Base-by-base conservation (phyloP, 805 yeast species). In the Starmera quercuum region DNA sequence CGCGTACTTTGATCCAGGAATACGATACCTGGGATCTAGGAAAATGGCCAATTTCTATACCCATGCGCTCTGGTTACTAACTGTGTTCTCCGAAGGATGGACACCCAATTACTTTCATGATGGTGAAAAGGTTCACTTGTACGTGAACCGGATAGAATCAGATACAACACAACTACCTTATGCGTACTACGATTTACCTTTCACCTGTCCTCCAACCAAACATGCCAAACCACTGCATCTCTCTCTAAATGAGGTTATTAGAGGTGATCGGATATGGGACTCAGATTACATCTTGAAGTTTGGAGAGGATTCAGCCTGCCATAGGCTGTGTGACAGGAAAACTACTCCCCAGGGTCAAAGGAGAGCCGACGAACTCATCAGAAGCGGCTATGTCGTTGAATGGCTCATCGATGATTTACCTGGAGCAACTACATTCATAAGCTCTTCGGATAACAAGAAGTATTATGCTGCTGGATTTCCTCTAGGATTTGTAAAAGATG, bases 391-490 rank as follows among this genome's bases (percentile, higher is more conserved):
- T 47, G 78, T 79, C 34, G 87, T 73, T 11, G 88, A 86, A 49
- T 86, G 95, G 95, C 57, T 73, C 18, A 63, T 86, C 12, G 95
- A 87, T 58, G 83, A 78, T 16, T 60, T 86, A 22, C 95, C 95
- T 0, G 94, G 92, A 7, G 90, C 95, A 2, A 85, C 95, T 1
- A 81, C 95, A 0, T 82, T 79, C 43, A 72, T 79, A 22, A 68
- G 74, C 19, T 69, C 72, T 7, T 73, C 68, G 10, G 70, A 69
- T 31, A 64, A 71, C 14, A 71, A 73, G 42, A 77, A 82, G 46
- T 83, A 80, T 56, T 86, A 86, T 46, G 81, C 86, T 5, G 75
- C 92, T 4, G 96, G 95, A 3, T 86, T 87, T 59, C 88, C 94
- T 3, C 54, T 86, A 22, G 96, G 96, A 0, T 79, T 72, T 44